phyloP scores from a whole-genome alignment of 2,329 filamentous ascomycete genomes.

The Arthrobotrys conoides region DNA sequence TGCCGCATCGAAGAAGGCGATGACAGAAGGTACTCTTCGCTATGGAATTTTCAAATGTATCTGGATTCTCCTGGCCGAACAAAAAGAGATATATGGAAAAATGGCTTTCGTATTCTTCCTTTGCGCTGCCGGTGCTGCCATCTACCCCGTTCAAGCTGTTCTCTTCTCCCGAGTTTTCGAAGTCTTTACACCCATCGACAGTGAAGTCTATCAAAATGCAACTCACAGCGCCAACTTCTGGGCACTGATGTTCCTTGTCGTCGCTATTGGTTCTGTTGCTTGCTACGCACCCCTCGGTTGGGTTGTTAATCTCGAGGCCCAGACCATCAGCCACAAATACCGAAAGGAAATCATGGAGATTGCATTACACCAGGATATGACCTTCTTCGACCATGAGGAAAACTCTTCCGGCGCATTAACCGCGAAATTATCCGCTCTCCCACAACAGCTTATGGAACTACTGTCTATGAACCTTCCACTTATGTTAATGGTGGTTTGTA shows the following conservation, averaged over 20 bases:
- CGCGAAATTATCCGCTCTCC: constrained; percentile 65
- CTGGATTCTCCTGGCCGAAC: constrained; percentile 73
- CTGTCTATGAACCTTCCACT: constrained; percentile 70
- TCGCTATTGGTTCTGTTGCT: constrained; percentile 71
- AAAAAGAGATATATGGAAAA: constrained; percentile 69
- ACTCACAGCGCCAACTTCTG: constrained; percentile 71
- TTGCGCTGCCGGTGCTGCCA: constrained; percentile 67
- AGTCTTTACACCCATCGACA: constrained; percentile 68
- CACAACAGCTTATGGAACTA: constrained; percentile 71
- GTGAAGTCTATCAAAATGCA: constrained; percentile 65
- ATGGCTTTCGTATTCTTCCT: constrained; percentile 71
- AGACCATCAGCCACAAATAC: constrained; percentile 57
- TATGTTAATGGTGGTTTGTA: constrained; percentile 70
- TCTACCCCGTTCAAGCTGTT: constrained; percentile 71
- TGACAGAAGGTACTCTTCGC: constrained; percentile 58
- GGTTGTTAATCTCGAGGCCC: constrained; percentile 59
- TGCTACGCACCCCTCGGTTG: constrained; percentile 60
- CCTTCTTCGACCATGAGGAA: constrained; percentile 59
- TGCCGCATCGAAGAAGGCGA: constrained; percentile 58
- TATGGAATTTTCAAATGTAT: constrained; percentile 71
- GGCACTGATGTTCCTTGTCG: constrained; percentile 76
- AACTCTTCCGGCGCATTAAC: constrained; percentile 66
- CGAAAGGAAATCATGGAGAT: constrained; percentile 68
- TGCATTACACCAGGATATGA: constrained; percentile 70
- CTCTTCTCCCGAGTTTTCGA: constrained; percentile 73